phyloP scores from a whole-genome alignment of 2,329 filamentous ascomycete species.

The Phialocephala subalpina region DNA sequence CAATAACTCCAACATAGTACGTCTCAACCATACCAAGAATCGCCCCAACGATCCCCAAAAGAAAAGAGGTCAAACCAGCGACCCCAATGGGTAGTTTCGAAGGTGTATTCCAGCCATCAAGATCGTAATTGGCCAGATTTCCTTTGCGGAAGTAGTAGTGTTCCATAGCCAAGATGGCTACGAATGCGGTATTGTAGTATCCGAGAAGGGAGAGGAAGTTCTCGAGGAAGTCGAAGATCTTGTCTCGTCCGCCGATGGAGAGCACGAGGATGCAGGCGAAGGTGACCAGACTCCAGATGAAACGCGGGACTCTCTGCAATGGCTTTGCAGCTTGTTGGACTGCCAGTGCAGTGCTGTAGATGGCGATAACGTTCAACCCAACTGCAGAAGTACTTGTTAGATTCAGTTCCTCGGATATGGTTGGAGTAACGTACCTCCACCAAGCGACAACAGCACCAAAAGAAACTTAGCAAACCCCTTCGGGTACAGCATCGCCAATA shows the following conservation, averaged over 20 bases:
- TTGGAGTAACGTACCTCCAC: neutral
- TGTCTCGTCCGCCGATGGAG: slow-evolving; percentile 51
- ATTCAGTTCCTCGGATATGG: slow-evolving; percentile 51
- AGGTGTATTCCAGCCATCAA: too few species aligned
- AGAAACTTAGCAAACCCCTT: too few species aligned
- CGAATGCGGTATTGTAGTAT: slow-evolving; percentile 58
- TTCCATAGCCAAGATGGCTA: slow-evolving; percentile 55
- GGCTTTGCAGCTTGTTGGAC: slow-evolving; percentile 52
- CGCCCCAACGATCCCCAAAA: neutral
- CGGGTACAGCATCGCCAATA: too few species aligned
- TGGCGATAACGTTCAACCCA: slow-evolving; percentile 43
- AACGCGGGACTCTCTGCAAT: slow-evolving; percentile 52
- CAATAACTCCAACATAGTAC: neutral
- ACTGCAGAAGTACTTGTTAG: neutral
- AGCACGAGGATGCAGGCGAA: slow-evolving; percentile 54
- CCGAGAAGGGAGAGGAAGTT: slow-evolving; percentile 57
- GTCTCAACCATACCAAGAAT: neutral
- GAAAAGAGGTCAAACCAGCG: neutral
- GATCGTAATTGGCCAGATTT: too few species aligned
- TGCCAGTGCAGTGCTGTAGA: slow-evolving; percentile 49
- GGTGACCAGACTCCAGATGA: slow-evolving; percentile 55
- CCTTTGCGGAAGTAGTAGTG: slow-evolving; percentile 54
- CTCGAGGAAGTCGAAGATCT: slow-evolving; percentile 53
- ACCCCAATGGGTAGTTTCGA: too few species aligned
- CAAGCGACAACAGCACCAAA: neutral